Conservation (phyloP, 331 rosid genomes). For the Acacia pycnantha region DNA sequence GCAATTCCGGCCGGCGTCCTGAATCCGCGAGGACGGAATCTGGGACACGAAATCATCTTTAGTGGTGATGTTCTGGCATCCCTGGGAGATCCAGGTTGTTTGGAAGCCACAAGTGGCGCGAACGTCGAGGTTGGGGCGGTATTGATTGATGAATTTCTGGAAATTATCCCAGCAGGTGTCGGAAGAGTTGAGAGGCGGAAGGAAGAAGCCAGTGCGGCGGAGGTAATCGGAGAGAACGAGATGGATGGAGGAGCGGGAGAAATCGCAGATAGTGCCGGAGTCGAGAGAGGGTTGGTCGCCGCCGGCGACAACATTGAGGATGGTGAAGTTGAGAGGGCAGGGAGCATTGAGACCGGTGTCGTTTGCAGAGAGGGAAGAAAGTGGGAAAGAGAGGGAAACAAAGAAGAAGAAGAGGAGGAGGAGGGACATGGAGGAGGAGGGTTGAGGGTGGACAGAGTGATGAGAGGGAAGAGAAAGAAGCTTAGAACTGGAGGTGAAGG, state of each 20-base stretch:
- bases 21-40: slow-evolving; percentile 3
- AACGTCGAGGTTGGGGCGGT: slow-evolving; percentile 39
- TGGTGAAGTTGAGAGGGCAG: slow-evolving; percentile 78
- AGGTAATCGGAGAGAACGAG: slow-evolving; percentile 67
- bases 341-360: slow-evolving; percentile 6
- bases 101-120: slow-evolving; percentile 58
- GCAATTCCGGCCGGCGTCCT: slow-evolving; percentile 24
- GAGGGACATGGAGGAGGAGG: slow-evolving; percentile 22
- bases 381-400: background rate
- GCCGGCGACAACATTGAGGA: slow-evolving; percentile 46
- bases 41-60: slow-evolving; percentile 31
- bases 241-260: slow-evolving; percentile 53
- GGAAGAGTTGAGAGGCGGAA: slow-evolving; percentile 65
- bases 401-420: background rate
- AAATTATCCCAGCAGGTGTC: slow-evolving; percentile 63
- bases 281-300: slow-evolving; percentile 20
- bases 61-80: slow-evolving; percentile 78
- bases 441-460: background rate
- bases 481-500: background rate
- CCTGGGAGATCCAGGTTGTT: slow-evolving; percentile 82
- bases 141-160: slow-evolving; percentile 37
- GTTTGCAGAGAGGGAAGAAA: slow-evolving; percentile 30
- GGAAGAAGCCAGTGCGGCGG: slow-evolving; percentile 47
- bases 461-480: background rate
- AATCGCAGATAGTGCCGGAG: slow-evolving; percentile 37